Evolutionary conservation across 495 filamentous ascomycete genomes (phyloP).

Genomic region (Ascodesmis nigricans): DNA sequence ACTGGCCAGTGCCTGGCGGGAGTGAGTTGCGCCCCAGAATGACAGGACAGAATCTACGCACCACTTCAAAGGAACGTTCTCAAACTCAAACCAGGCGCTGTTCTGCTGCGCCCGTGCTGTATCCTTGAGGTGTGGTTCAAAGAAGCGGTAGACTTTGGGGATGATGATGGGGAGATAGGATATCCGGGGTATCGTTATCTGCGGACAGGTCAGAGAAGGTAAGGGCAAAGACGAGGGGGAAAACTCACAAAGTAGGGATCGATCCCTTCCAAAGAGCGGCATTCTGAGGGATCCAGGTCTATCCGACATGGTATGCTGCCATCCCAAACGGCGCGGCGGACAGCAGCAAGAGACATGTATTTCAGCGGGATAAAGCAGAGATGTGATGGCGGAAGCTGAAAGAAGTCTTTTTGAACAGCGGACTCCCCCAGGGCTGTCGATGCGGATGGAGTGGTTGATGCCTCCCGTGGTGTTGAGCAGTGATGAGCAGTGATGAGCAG

Average conservation of each 20-base stretch:
- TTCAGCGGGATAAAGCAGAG: too few relatives aligned
- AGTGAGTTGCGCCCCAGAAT: neutral
- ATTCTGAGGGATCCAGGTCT: slow-evolving; percentile 18
- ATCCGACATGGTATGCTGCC: slow-evolving; percentile 20
- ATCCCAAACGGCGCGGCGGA: slow-evolving; percentile 18
- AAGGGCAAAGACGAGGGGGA: neutral
- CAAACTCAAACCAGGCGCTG: slow-evolving; percentile 50
- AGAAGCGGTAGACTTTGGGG: slow-evolving; percentile 59
- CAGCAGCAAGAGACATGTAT: slow-evolving; percentile 3
- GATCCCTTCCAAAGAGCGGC: slow-evolving; percentile 15
- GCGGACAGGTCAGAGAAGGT: neutral
- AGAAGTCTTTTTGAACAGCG: too few relatives aligned
- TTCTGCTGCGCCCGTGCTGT: slow-evolving; percentile 29
- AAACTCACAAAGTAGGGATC: slow-evolving; percentile 19
- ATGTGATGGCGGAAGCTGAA: too few relatives aligned
- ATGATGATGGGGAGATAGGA: slow-evolving; percentile 57
- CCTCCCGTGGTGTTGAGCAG: too few relatives aligned
- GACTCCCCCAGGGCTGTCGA: too few relatives aligned
- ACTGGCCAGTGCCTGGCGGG: slow-evolving; percentile 46
- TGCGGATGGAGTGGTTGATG: too few relatives aligned
- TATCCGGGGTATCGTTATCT: slow-evolving; percentile 40
- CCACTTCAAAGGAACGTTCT: slow-evolving; percentile 62
- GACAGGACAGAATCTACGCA: neutral
- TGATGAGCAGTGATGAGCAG: too few relatives aligned
- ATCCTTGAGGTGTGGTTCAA: slow-evolving; percentile 46